A percentile compares a stretch with the other conserved stretches of the same genome.
Evolutionary conservation across 2,329 filamentous ascomycete genomes (phyloP).

Genomic region (Claviceps maximensis): DNA sequence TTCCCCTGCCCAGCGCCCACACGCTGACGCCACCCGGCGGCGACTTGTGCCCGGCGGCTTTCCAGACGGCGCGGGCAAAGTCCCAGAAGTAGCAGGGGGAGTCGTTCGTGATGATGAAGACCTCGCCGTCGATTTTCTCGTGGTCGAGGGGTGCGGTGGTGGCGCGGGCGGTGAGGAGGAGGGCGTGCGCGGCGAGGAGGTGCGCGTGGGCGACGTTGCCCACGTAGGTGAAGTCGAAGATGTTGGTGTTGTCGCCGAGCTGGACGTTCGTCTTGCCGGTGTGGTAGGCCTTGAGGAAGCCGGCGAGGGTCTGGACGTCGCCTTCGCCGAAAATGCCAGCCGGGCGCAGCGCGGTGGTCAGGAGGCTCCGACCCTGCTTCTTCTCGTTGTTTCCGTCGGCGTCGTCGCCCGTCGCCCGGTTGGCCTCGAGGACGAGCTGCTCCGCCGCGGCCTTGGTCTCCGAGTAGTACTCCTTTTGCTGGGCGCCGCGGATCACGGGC

Average conservation of each 20-base stretch:
- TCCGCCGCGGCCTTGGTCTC: slow-evolving; percentile 73
- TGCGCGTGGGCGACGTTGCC: slow-evolving; percentile 62
- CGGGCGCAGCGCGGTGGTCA: slow-evolving; percentile 72
- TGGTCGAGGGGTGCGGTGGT: slow-evolving; percentile 51
- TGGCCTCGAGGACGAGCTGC: slow-evolving; percentile 63
- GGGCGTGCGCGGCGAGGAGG: slow-evolving; percentile 61
- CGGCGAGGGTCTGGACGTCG: slow-evolving; percentile 63
- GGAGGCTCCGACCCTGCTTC: slow-evolving; percentile 33
- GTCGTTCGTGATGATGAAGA: slow-evolving; percentile 85
- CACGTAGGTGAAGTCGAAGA: slow-evolving; percentile 53
- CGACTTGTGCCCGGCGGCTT: slow-evolving; percentile 37
- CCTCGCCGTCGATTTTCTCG: slow-evolving; percentile 70
- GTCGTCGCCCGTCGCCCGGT: slow-evolving; percentile 38
- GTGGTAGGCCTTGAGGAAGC: slow-evolving; percentile 59
- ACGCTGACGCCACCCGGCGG: slow-evolving; percentile 28
- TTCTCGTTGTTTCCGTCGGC: neutral
- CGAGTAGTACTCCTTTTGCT: slow-evolving; percentile 73
- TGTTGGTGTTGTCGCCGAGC: slow-evolving; percentile 55
- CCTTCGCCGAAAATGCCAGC: slow-evolving; percentile 86
- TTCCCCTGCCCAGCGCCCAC: slow-evolving; percentile 38
- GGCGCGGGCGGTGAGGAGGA: slow-evolving; percentile 47
- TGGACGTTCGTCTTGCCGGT: slow-evolving; percentile 62
- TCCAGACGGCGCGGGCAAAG: slow-evolving; percentile 68
- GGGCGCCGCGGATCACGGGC: slow-evolving; percentile 58
- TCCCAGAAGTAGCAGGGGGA: slow-evolving; percentile 86